A percentile compares a stretch with the other conserved stretches of the same genome.
phyloP scores from a whole-genome alignment of 352 stramenopile genomes.

The Pythium sp. region DNA sequence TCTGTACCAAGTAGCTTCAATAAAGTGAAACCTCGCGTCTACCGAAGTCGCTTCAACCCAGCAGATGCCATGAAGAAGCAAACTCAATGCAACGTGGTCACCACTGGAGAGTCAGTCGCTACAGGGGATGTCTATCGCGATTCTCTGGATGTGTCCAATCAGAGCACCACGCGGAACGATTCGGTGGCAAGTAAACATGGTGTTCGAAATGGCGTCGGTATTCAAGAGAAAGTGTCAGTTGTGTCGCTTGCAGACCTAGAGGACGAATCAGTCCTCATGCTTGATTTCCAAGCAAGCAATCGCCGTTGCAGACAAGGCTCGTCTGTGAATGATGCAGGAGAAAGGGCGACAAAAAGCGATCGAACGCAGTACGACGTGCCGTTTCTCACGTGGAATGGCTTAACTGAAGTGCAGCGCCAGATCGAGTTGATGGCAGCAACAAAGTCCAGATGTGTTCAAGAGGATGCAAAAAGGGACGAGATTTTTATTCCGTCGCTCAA shows the following conservation, averaged over 20 bases:
- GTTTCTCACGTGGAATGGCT: constrained; percentile 38
- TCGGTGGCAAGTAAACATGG: background rate
- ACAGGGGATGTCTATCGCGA: constrained; percentile 11
- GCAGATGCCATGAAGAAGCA: constrained; percentile 27
- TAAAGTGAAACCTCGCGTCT: constrained; percentile 49
- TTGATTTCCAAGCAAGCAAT: constrained; percentile 32
- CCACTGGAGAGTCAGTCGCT: constrained; percentile 17
- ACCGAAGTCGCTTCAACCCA: constrained; percentile 34
- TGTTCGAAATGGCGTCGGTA: background rate
- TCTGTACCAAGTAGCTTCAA: constrained; percentile 64
- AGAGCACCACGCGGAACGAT: background rate
- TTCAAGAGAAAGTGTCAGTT: constrained; percentile 41
- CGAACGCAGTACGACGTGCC: constrained; percentile 10
- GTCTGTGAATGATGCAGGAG: background rate
- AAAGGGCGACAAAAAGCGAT: background rate
- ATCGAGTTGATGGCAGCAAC: constrained; percentile 56
- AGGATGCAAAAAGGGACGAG: constrained; percentile 34
- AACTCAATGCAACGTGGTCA: constrained; percentile 42
- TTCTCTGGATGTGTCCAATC: background rate
- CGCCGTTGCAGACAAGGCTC: constrained; percentile 3
- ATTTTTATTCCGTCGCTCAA: constrained; percentile 34
- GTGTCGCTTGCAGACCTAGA: constrained; percentile 50
- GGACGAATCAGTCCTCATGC: constrained; percentile 40
- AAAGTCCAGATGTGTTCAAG: constrained; percentile 44
- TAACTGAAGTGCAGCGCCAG: constrained; percentile 38